These are phyloP conservation scores for Solidago caesia DNA, from an alignment of 129 eudicot genomes.

Conservation along the genomic window DNA sequence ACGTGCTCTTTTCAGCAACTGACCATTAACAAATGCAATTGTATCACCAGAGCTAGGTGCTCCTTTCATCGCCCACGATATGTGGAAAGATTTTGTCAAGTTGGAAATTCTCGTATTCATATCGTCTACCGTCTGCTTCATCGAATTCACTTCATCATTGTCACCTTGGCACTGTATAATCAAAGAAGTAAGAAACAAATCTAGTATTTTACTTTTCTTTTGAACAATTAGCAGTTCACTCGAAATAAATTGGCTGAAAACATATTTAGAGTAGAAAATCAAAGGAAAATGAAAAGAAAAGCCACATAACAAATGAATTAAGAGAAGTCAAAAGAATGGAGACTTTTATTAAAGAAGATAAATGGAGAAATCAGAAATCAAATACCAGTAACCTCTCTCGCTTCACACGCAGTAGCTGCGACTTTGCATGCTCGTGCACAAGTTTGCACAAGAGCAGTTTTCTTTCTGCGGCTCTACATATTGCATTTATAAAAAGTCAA, in stretches of 20 bases:
- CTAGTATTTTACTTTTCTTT: neutral
- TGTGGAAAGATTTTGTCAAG: slow-evolving; percentile 44
- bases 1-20: slow-evolving; percentile 48
- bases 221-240: neutral
- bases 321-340: slow-evolving; percentile 1
- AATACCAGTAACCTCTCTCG: slow-evolving; percentile 59
- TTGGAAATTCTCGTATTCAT: slow-evolving; percentile 36
- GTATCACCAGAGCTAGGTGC: slow-evolving; percentile 42
- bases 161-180: slow-evolving; percentile 40
- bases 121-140: slow-evolving; percentile 40
- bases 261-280: neutral
- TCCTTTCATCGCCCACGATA: slow-evolving; percentile 40
- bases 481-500: slow-evolving; percentile 12
- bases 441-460: slow-evolving; percentile 47
- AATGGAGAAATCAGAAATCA: neutral
- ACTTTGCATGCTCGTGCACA: slow-evolving; percentile 58
- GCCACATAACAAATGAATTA: slow-evolving; percentile 22
- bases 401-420: slow-evolving; percentile 59
- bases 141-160: slow-evolving; percentile 39
- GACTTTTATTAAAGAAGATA: slow-evolving; percentile 20
- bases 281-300: too few species aligned
- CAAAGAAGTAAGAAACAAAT: slow-evolving; percentile 18
- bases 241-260: neutral
- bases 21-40: slow-evolving; percentile 39
- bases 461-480: slow-evolving; percentile 55